Conservation (phyloP, 805 yeast genomes). For the Starmerella powellii region DNA sequence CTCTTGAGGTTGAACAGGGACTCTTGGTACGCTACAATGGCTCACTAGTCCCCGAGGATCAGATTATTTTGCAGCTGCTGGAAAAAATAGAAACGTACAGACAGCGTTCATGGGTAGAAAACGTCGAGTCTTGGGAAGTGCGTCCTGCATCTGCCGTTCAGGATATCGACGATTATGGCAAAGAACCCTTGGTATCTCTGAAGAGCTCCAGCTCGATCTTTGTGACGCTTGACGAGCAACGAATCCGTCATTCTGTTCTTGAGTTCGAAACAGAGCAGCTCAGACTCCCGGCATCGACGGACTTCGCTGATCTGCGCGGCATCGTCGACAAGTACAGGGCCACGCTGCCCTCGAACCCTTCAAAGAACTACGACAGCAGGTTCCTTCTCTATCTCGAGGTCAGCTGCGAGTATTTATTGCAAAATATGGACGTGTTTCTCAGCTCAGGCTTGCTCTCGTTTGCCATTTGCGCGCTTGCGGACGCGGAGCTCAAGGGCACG, state of each 20-base stretch:
- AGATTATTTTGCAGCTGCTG: slow-evolving; percentile 46
- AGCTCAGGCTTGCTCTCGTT: slow-evolving; percentile 25
- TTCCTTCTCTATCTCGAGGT: slow-evolving; percentile 44
- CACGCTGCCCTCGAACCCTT: not conserved
- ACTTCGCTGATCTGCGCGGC: not conserved
- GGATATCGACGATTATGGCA: slow-evolving; percentile 36
- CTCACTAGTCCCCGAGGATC: slow-evolving; percentile 47
- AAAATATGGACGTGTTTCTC: slow-evolving; percentile 33
- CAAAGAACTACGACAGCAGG: slow-evolving; percentile 44
- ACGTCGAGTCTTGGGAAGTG: slow-evolving; percentile 57
- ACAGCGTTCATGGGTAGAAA: slow-evolving; percentile 51
- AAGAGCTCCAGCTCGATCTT: slow-evolving; percentile 6
- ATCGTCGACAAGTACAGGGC: not conserved
- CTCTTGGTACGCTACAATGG: slow-evolving; percentile 52
- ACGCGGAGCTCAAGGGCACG: not conserved
- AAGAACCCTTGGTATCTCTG: slow-evolving; percentile 16
- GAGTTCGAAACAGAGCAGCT: slow-evolving; percentile 24
- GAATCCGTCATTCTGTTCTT: slow-evolving; percentile 9
- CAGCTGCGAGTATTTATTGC: slow-evolving; percentile 20
- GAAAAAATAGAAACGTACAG: slow-evolving; percentile 42
- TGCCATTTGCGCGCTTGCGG: slow-evolving; percentile 8
- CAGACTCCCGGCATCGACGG: not conserved
- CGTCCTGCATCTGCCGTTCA: slow-evolving; percentile 27
- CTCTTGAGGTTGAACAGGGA: slow-evolving; percentile 36
- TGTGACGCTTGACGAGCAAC: slow-evolving; percentile 21